phyloP scores from a whole-genome alignment of 2,329 filamentous ascomycete genomes.

The Shiraia sp. region DNA sequence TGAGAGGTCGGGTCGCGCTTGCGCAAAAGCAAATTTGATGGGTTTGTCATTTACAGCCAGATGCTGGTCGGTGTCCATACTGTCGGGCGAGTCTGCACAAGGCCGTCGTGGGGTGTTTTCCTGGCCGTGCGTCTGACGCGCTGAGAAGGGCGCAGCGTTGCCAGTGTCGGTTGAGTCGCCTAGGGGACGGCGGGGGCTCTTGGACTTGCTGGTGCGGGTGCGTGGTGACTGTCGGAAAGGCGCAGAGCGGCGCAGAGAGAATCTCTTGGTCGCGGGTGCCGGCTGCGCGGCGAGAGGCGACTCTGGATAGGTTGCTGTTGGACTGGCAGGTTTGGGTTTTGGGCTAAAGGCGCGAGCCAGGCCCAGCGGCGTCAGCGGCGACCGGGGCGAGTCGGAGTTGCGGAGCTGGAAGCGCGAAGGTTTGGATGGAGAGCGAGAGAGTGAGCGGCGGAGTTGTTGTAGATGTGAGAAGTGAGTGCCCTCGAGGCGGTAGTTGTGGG shows the following conservation, averaged over 20 bases:
- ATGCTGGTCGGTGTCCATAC: conserved; percentile 47
- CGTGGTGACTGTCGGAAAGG: conserved; percentile 63
- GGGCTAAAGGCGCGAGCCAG: conserved; percentile 52
- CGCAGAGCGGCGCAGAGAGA: conserved; percentile 52
- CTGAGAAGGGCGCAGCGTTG: conserved; percentile 64
- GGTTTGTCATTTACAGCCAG: conserved; percentile 49
- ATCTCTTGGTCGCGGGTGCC: conserved; percentile 63
- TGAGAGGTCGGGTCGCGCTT: conserved; percentile 27
- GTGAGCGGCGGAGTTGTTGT: conserved; percentile 79
- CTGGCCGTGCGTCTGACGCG: conserved; percentile 53
- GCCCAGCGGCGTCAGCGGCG: conserved; percentile 49
- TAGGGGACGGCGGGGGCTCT: conserved; percentile 77
- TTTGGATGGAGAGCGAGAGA: conserved; percentile 93
- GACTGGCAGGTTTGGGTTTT: conserved; percentile 52
- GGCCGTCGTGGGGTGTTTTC: conserved; percentile 46
- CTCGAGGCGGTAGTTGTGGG: conserved; percentile 77
- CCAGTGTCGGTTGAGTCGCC: conserved; percentile 71
- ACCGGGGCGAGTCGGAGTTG: conserved; percentile 48
- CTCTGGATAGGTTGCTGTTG: conserved; percentile 56
- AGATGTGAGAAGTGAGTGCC: conserved; percentile 71
- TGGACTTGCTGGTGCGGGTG: conserved; percentile 67
- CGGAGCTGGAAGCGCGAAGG: conserved; percentile 69
- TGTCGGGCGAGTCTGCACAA: conserved; percentile 29
- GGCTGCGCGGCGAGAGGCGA: conserved; percentile 60
- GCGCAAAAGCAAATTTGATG: conserved; percentile 53